Base-by-base conservation (phyloP, 495 filamentous ascomycete species). In the Hypoxylon fuscum region DNA sequence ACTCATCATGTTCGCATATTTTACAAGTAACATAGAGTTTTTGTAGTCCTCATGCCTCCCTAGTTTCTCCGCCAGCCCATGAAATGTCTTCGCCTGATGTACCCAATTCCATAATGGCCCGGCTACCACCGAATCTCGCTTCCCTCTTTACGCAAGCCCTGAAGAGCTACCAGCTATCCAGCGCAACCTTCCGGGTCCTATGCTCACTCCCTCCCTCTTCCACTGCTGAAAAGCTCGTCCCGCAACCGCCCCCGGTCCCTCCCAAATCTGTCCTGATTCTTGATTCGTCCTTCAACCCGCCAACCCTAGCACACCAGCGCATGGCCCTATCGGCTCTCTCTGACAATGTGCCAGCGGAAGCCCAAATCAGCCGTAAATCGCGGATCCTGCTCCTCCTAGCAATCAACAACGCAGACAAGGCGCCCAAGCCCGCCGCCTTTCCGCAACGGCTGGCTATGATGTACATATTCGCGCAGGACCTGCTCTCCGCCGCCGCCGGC, bases 271-370 rank as follows among this genome's bases (percentile, higher is more conserved):
- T 98, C 64, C 88, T 93, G 72, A 86, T 98, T 60, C 86, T 98
- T 65, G 94, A 98, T 74, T 96, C 93, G 2, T 94, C 90, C 53
- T 98, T 96, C 84, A 98, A 98, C 69, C 94, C 94, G 12, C 94
- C 94, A 8, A 94, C 92, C 2, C 78, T 83, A 32, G 94, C 94
- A 9, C 94, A 97, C 72, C 80, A 90, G 47, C 79, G 79, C 46
- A 92, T 98, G 70, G 90, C 87, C 2, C 77, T 79, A 18, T 87
- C 88, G 8, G 90, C 91, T 9, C 73, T 95, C 2, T 71, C 72
- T 17, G 68, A 76, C n/a, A 72, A 81, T 32, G 65, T 66, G 18
- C 64, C 49, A 1, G 22, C 45, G 11, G 23, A 43, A 2, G 35
- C 20, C 5, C 18, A 31, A 1, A 20, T 10, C 11, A 12, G 9